These are phyloP conservation scores for Vaccinium macrocarpon DNA, from an alignment of 148 eudicot genomes.

Conservation along the genomic window DNA sequence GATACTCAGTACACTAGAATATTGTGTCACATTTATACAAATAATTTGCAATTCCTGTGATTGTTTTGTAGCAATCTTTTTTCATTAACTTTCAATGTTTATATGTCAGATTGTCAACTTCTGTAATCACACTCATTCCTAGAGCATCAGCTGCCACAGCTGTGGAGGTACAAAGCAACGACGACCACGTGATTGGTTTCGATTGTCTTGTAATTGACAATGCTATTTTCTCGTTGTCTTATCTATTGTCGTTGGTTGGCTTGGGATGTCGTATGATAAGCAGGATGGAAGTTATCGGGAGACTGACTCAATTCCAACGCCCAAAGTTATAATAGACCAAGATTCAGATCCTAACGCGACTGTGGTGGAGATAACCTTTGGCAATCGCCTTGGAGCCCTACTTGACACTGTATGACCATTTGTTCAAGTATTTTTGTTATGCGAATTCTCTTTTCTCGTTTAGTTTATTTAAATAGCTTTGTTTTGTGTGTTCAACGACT, in stretches of 20 bases:
- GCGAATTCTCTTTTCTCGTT: neutral
- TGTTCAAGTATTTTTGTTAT: neutral
- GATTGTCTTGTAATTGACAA: neutral
- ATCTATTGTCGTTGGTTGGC: neutral
- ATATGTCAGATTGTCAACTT: constrained; percentile 48
- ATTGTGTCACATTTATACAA: neutral
- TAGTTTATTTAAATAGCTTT: neutral
- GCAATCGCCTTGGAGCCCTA: constrained; percentile 89
- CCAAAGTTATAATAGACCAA: constrained; percentile 85
- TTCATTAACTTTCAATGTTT: constrained; percentile 9
- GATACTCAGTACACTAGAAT: neutral
- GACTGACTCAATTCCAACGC: constrained; percentile 65
- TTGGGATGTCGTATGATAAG: neutral
- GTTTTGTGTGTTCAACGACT: neutral
- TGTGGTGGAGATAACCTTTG: constrained; percentile 85
- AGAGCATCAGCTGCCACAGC: constrained; percentile 63
- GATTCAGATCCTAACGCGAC: constrained; percentile 90
- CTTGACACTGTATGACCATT: constrained; percentile 75
- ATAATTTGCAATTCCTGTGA: neutral
- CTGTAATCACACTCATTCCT: constrained; percentile 32
- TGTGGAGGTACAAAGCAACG: constrained; percentile 59
- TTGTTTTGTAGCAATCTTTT: neutral
- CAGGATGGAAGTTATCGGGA: constrained; percentile 68
- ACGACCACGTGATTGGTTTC: neutral
- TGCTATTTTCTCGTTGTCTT: neutral